Conservation (phyloP, 306 rosid species). For the Gillenia trifoliata region DNA sequence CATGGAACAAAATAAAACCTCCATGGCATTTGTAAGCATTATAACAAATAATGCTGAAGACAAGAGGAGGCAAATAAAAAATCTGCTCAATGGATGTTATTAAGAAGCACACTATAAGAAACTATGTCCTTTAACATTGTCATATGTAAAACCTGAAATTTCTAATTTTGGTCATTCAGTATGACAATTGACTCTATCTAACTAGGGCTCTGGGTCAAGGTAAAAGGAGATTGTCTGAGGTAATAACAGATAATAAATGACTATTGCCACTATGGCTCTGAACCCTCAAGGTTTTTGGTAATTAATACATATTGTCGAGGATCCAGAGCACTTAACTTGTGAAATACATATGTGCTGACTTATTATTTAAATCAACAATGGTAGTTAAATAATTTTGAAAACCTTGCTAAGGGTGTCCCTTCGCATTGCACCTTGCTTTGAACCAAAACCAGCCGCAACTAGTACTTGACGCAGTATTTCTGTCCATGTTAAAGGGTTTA, state of each 20-base stretch:
- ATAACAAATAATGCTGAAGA: neutral
- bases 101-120: neutral
- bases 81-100: neutral
- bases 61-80: neutral
- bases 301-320: neutral
- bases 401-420: slow-evolving; percentile 75
- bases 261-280: neutral
- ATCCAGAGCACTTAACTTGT: neutral
- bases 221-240: neutral
- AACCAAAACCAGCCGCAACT: slow-evolving; percentile 93
- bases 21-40: neutral
- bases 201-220: neutral
- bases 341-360: neutral
- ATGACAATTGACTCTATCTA: neutral
- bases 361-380: neutral
- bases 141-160: too few relatives aligned
- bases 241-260: neutral
- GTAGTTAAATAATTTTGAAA: slow-evolving; percentile 17
- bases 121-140: neutral
- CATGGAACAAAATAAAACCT: neutral
- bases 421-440: slow-evolving; percentile 57
- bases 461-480: slow-evolving; percentile 90
- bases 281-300: neutral
- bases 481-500: slow-evolving; percentile 87
- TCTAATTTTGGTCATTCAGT: neutral